Conservation (phyloP, 108 stramenopile species). For the Fragilariopsis cylindrus region DNA sequence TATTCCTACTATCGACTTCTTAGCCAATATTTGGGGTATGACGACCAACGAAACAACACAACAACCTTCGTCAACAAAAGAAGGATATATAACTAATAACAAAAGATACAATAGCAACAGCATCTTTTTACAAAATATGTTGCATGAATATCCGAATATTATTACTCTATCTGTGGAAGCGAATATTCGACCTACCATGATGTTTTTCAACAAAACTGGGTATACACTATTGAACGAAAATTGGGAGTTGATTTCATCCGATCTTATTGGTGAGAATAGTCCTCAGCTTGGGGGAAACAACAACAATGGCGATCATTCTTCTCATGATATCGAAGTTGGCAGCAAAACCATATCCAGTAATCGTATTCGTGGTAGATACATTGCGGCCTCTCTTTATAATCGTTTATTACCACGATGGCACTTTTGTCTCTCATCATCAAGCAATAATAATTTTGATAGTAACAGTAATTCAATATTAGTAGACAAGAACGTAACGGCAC, state of each 20-base stretch:
- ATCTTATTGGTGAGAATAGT: not conserved
- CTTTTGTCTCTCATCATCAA: conserved; percentile 36
- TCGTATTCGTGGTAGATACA: conserved; percentile 65
- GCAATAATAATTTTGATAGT: conserved; percentile 7
- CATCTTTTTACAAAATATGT: conserved; percentile 13
- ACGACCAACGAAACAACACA: not conserved
- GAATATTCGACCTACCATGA: conserved; percentile 72
- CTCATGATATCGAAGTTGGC: not conserved
- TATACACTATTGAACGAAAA: conserved; percentile 62
- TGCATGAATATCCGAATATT: conserved; percentile 68
- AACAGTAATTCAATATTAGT: not conserved
- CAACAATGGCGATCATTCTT: too few relatives aligned
- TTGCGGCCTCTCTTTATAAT: conserved; percentile 79
- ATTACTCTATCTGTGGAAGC: conserved; percentile 76
- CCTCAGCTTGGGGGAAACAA: not conserved
- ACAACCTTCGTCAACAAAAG: not conserved
- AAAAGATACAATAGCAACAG: not conserved
- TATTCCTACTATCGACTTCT: conserved; percentile 59
- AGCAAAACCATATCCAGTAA: not conserved
- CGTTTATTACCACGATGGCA: conserved; percentile 86
- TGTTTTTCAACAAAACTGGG: conserved; percentile 78
- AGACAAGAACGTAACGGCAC: not conserved
- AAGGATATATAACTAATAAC: not conserved
- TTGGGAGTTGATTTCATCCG: conserved; percentile 31
- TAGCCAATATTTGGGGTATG: conserved; percentile 60